Base-by-base conservation (phyloP, 805 yeast species). In the Clavispora carvajalis region DNA sequence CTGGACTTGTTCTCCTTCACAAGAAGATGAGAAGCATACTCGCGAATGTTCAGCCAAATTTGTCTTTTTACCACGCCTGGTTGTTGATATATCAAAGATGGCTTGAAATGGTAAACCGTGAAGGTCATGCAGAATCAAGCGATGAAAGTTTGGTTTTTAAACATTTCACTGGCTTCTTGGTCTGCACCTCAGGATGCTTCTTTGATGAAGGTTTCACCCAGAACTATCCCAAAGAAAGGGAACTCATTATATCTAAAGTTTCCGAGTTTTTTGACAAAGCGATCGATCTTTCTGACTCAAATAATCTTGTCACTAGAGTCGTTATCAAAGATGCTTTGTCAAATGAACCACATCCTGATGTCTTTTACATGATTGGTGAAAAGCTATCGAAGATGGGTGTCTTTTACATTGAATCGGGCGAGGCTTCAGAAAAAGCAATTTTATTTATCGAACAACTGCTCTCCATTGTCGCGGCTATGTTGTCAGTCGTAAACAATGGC, bases 1-100 rank as follows among this genome's bases (percentile, higher is more conserved):
- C 85, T 1, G 90, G 93, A 22, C 71, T 80, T 16, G 80, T 82
- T 22, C 89, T 95, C 0, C 69, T 84, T 25, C 89, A 85, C 53
- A 83, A 84, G 54, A 74, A 79, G 43, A 60, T 84, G 38, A 70
- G 85, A 54, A 37, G 37, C n/a, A 40, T 52, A 8, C 61, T 51
- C 51, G 63, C 37, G 45, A 63, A 48, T 44, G 61, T 47, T 29
- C 59, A 45, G 43, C 78, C 65, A 44, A 69, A 63, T 37, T 62
- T 45, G 8, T 68, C 75, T 22, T 51, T 69, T 18, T 63, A 54
- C 40, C 64, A 65, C 34, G 65, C 64, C 5, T 69, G 73, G 74
- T 35, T 60, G 10, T 50, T 64, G n/a, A 72, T 80, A 43, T 79
- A 72, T 52, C 67, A 67, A 25, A 57, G 77, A 19, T 78, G 83